These are phyloP conservation scores for Salvia miltiorrhiza DNA, from an alignment of 257 asterid species.

Conservation along the genomic window DNA sequence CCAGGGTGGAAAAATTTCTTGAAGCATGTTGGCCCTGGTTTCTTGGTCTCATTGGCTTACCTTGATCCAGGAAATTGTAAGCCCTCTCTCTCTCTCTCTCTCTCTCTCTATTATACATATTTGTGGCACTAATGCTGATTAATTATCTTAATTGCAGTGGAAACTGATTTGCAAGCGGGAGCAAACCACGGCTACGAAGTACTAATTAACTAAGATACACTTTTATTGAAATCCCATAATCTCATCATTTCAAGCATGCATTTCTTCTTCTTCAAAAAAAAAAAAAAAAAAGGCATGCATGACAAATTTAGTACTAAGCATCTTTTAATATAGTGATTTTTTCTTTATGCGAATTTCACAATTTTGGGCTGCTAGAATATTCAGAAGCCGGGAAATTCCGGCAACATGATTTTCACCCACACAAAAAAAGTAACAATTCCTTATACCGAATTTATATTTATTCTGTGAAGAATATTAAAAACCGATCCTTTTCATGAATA, in stretches of 20 bases:
- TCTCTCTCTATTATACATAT: not conserved
- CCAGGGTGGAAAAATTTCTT: slow-evolving; percentile 82
- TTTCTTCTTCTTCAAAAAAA: no score
- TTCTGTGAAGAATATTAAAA: no score
- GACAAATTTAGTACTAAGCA: not conserved
- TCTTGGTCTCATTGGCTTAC: slow-evolving; percentile 86
- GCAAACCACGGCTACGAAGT: slow-evolving; percentile 85
- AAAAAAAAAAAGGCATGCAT: no score
- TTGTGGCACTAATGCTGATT: not conserved
- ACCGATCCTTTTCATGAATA: no score
- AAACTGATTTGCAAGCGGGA: slow-evolving; percentile 95
- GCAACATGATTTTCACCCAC: not conserved
- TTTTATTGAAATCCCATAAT: not conserved
- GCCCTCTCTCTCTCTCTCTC: slow-evolving; percentile 1
- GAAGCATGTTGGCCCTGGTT: slow-evolving; percentile 80
- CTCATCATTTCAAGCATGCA: not conserved
- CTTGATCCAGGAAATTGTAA: slow-evolving; percentile 93
- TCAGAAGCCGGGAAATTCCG: not conserved
- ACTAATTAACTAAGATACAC: not conserved
- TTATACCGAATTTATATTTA: no score
- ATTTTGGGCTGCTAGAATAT: not conserved
- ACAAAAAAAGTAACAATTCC: no score
- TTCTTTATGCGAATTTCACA: not conserved
- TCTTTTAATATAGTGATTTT: no score
- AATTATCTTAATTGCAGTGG: slow-evolving; percentile 46